A percentile compares a stretch with the other conserved stretches of the same genome.
Evolutionary conservation across 2,329 filamentous ascomycete species (phyloP).

Genomic region (Raffaelea ambrosiae): DNA sequence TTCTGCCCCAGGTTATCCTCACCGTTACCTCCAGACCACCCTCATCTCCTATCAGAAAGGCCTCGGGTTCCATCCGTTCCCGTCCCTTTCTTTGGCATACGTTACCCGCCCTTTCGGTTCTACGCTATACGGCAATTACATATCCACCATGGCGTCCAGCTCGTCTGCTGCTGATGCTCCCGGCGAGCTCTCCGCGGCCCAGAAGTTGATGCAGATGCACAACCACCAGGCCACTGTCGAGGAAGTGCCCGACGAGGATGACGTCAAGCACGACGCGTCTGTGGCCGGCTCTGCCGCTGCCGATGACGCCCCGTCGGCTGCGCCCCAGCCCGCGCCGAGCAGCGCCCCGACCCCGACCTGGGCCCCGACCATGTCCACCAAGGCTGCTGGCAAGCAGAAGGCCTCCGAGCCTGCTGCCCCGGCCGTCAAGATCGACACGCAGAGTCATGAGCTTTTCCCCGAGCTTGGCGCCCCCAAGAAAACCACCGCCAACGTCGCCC

Average conservation of each 20-base stretch:
- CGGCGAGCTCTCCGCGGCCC: conserved; percentile 43
- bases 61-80: neutral
- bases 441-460: conserved; percentile 91
- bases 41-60: neutral
- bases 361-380: conserved; percentile 45
- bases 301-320: conserved; percentile 28
- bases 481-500: conserved; percentile 53
- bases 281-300: conserved; percentile 35
- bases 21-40: neutral
- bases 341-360: conserved; percentile 36
- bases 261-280: conserved; percentile 33
- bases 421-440: conserved; percentile 57
- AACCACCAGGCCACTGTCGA: conserved; percentile 63
- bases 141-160: conserved; percentile 16
- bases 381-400: conserved; percentile 63
- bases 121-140: neutral
- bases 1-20: neutral
- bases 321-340: conserved; percentile 27
- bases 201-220: conserved; percentile 59
- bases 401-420: conserved; percentile 34
- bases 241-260: conserved; percentile 73
- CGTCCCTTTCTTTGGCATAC: conserved; percentile 1
- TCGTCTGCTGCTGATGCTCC: conserved; percentile 19
- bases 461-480: conserved; percentile 69
- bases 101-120: neutral